Evolutionary conservation across 1,284 basidiomycete genomes (phyloP).

Genomic region (Tetrapyrgos nigripes): DNA sequence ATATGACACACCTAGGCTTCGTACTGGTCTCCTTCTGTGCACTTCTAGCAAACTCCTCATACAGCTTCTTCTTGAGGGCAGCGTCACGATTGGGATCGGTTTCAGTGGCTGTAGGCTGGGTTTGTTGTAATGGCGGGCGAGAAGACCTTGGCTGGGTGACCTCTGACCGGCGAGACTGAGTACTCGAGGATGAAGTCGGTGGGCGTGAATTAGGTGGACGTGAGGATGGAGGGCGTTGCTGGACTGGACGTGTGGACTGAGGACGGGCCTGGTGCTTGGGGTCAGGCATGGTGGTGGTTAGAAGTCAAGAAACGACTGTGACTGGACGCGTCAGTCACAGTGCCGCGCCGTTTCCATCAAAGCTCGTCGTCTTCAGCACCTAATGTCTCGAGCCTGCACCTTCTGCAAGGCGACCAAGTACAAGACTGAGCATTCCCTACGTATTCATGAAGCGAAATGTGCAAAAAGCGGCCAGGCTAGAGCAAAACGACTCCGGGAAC

Average conservation of each 20-base stretch:
- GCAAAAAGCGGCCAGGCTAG: neutral
- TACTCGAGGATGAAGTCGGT: neutral
- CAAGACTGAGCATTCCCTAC: neutral
- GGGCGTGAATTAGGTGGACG: neutral
- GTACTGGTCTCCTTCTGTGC: neutral
- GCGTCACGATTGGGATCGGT: no score
- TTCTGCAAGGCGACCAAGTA: neutral
- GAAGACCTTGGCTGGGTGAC: neutral
- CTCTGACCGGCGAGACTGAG: neutral
- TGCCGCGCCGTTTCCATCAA: no score
- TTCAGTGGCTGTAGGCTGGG: neutral
- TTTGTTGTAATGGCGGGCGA: neutral
- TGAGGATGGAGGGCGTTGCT: no score
- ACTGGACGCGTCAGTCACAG: neutral
- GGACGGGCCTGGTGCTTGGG: neutral
- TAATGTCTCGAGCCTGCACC: neutral
- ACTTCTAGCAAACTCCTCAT: neutral
- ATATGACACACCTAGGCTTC: neutral
- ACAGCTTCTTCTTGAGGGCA: neutral
- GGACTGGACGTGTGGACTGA: neutral
- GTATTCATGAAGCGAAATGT: neutral
- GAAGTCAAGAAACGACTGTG: neutral
- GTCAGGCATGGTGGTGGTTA: neutral
- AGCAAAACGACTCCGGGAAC: neutral
- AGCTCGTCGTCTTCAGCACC: neutral